A percentile compares a stretch with the other conserved stretches of the same genome.
phyloP scores from a whole-genome alignment of 106 monocot genomes.

The Dioscorea zingiberensis region DNA sequence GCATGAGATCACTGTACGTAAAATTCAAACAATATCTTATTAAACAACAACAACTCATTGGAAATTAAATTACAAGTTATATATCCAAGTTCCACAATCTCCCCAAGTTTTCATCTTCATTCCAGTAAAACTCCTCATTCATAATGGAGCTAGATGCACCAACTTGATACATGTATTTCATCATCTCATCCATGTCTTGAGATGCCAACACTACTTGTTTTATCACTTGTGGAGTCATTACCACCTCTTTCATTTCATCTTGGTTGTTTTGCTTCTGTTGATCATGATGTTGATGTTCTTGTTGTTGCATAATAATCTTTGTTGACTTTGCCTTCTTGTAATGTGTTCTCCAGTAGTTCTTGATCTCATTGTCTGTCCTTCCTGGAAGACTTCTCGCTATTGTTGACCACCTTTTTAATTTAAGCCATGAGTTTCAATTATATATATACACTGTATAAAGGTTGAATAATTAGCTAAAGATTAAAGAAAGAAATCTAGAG shows the following conservation, averaged over 20 bases:
- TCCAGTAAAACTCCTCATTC: constrained; percentile 12
- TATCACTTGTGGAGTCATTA: neutral
- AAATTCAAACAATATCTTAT: too few relatives aligned
- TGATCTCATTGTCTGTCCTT: constrained; percentile 62
- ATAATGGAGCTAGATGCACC: too few relatives aligned
- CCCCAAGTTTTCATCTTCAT: constrained; percentile 28
- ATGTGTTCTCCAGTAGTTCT: constrained; percentile 78
- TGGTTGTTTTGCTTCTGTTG: neutral
- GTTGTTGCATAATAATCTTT: constrained; percentile 37
- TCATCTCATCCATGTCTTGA: constrained; percentile 23
- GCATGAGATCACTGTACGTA: too few relatives aligned
- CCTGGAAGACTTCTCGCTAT: constrained; percentile 62
- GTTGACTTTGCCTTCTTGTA: constrained; percentile 60
- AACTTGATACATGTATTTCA: constrained; percentile 10
- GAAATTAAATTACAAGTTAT: too few relatives aligned
- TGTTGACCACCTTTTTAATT: constrained; percentile 54
- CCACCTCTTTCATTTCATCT: neutral
- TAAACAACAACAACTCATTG: too few relatives aligned
- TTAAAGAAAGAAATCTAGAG: neutral
- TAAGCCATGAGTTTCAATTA: too few relatives aligned
- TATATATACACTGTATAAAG: too few relatives aligned
- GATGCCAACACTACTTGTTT: too few relatives aligned
- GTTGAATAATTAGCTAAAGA: too few relatives aligned
- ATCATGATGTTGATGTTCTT: constrained; percentile 8
- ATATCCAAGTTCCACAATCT: constrained; percentile 54